A percentile compares a stretch with the other conserved stretches of the same genome.
Evolutionary conservation across 2,329 filamentous ascomycete genomes (phyloP).

Genomic region (Cercospora canescens): DNA sequence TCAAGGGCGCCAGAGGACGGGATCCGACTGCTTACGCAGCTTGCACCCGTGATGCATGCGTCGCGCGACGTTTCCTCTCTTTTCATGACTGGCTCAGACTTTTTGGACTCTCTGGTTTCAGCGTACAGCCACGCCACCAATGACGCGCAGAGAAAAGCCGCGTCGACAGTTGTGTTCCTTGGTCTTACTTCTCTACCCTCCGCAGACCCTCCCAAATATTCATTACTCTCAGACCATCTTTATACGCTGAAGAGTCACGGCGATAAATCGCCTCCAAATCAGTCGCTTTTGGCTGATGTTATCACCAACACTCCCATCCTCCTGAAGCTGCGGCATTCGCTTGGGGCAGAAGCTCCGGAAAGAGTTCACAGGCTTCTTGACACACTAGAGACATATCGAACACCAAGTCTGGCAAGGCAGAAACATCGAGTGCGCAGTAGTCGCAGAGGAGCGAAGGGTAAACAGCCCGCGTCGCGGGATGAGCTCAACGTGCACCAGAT

Average conservation of each 20-base stretch:
- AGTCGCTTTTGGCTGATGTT: conserved; percentile 75
- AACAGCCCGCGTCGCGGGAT: conserved; percentile 38
- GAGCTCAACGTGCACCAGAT: conserved; percentile 75
- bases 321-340: conserved; percentile 58
- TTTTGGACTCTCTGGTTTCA: conserved; percentile 71
- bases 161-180: conserved; percentile 74
- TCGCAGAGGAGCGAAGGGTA: conserved; percentile 66
- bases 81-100: conserved; percentile 83
- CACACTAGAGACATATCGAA: conserved; percentile 60
- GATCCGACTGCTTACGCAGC: conserved; percentile 46
- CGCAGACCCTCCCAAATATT: conserved; percentile 66
- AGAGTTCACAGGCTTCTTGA: conserved; percentile 62
- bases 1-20: conserved; percentile 39
- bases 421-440: conserved; percentile 60
- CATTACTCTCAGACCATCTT: conserved; percentile 77
- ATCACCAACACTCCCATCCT: conserved; percentile 79
- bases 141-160: conserved; percentile 59
- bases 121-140: conserved; percentile 67
- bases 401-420: conserved; percentile 53
- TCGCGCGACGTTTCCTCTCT: conserved; percentile 59
- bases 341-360: conserved; percentile 53
- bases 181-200: conserved; percentile 71
- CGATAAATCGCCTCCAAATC: conserved; percentile 56
- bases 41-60: conserved; percentile 65
- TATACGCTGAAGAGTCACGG: conserved; percentile 76